Percentiles rank a stretch among this genome's conserved stretches.
Conservation (phyloP, 2,329 filamentous ascomycete species). For the Tetracladium maxilliforme region DNA sequence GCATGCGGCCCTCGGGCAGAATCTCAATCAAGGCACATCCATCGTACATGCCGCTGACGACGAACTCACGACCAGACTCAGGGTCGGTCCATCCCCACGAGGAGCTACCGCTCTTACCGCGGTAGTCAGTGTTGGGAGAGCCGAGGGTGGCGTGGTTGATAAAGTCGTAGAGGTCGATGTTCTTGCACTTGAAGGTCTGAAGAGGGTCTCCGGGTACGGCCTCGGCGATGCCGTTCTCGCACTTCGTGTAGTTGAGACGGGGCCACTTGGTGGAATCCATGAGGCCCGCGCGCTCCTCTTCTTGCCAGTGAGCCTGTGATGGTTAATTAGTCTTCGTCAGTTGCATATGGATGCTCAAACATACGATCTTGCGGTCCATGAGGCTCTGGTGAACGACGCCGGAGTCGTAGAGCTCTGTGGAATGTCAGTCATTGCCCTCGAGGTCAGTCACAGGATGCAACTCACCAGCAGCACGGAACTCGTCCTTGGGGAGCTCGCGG, state of each 20-base stretch:
- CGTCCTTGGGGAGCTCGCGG: no score
- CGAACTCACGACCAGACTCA: constrained; percentile 32
- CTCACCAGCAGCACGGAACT: no score
- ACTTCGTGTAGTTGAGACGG: constrained; percentile 21
- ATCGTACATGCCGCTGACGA: constrained; percentile 30
- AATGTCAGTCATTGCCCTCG: no score
- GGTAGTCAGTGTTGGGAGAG: constrained; percentile 2
- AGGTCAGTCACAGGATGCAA: no score
- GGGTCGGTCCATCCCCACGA: constrained; percentile 26
- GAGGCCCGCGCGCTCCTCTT: constrained; percentile 16
- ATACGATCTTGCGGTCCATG: constrained; percentile 2
- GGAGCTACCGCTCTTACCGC: constrained; percentile 7
- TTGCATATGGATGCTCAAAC: no score
- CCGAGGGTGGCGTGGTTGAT: constrained; percentile 7
- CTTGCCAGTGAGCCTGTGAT: constrained; percentile 16
- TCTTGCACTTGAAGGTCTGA: constrained; percentile 32
- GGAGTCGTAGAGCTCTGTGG: no score
- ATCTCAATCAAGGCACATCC: constrained; percentile 35
- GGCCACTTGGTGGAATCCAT: constrained; percentile 20
- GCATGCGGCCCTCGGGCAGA: constrained; percentile 23
- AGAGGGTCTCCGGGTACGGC: constrained; percentile 27
- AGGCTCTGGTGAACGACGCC: constrained; percentile 2
- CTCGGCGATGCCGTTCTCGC: constrained; percentile 24
- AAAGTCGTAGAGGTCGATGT: constrained; percentile 9
- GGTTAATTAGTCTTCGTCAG: no score